Percentiles rank a stretch among this genome's conserved stretches.
phyloP scores from a whole-genome alignment of 176 grass and related monocot species.

The Aegilops speltoides region DNA sequence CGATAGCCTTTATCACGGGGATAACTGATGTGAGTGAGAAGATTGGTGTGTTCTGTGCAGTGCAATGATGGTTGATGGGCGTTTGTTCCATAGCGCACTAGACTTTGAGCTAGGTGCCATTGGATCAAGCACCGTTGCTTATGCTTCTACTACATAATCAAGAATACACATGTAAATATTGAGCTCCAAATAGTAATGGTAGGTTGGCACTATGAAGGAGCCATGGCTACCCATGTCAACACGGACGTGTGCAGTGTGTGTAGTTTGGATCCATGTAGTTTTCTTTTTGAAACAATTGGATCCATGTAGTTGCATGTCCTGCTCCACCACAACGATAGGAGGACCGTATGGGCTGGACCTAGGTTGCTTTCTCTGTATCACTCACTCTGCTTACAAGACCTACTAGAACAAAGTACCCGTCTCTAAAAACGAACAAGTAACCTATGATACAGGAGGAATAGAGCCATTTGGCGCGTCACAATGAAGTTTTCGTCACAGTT shows the following conservation, averaged over 20 bases:
- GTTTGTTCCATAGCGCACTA: no score
- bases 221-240: background rate
- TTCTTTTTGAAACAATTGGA: no score
- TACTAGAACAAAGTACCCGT: background rate
- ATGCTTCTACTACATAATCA: background rate
- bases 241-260: background rate
- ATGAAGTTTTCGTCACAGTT: background rate
- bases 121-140: background rate
- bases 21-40: no score
- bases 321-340: background rate
- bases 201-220: background rate
- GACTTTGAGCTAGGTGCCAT: background rate
- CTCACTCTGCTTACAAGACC: background rate
- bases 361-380: background rate
- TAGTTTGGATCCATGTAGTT: background rate
- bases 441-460: background rate
- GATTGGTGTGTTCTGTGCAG: no score
- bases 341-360: background rate
- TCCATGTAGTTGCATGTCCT: background rate
- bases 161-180: background rate
- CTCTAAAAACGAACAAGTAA: background rate
- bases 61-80: no score
- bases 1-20: no score
- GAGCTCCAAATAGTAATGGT: background rate
- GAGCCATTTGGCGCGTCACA: no score